phyloP scores from a whole-genome alignment of 306 rosid genomes.

The Nissolia schottii region DNA sequence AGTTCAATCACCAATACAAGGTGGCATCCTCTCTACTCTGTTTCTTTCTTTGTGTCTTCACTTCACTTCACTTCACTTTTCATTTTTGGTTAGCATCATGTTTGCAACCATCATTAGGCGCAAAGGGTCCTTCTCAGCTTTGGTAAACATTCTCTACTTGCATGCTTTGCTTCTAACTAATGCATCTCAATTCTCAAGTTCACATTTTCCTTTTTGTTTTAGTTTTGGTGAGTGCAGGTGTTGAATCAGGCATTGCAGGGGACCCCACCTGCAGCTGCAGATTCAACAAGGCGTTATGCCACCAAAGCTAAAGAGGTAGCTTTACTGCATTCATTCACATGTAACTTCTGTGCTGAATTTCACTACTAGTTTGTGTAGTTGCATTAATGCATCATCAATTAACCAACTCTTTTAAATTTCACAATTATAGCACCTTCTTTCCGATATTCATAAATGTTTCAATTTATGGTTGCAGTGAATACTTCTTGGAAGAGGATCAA shows the following conservation, averaged over 20 bases:
- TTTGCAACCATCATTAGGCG: slow-evolving; percentile 21
- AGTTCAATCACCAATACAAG: background rate
- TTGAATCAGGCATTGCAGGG: slow-evolving; percentile 27
- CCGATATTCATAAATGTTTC: background rate
- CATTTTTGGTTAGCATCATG: background rate
- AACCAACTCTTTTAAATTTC: background rate
- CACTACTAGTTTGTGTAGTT: background rate
- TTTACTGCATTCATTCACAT: background rate
- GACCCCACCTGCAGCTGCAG: background rate
- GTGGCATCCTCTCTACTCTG: background rate
- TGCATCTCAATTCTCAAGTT: background rate
- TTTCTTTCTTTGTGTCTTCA: background rate
- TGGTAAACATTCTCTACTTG: background rate
- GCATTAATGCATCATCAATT: background rate
- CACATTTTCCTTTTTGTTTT: background rate
- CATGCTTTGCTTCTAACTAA: background rate
- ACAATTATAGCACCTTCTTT: background rate
- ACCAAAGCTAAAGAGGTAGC: slow-evolving; percentile 20
- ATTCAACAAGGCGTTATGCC: slow-evolving; percentile 10
- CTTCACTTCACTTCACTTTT: no score
- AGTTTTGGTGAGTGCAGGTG: background rate
- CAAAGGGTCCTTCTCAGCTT: slow-evolving; percentile 6
- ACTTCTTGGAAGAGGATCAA: slow-evolving; percentile 26
- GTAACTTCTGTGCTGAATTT: background rate
- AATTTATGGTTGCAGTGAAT: slow-evolving; percentile 1